Conservation (phyloP, 2,329 filamentous ascomycete species). For the Ascochyta koolunga region DNA sequence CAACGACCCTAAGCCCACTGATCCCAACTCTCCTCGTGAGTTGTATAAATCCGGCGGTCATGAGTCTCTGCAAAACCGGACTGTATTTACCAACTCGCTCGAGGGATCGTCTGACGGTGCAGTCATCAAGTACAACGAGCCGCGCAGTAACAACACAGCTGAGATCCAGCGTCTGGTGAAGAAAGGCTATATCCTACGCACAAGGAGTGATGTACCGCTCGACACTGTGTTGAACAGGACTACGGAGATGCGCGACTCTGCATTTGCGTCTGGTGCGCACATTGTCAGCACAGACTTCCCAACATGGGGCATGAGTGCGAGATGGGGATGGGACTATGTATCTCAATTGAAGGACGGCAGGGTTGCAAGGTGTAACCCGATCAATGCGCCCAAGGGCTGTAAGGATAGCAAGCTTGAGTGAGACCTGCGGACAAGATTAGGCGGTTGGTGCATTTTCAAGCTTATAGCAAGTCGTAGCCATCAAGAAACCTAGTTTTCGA, state of each 20-base stretch:
- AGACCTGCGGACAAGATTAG: not conserved
- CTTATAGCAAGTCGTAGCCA: not conserved
- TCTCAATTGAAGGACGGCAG: conserved; percentile 38
- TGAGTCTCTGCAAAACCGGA: conserved; percentile 51
- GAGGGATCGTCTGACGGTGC: conserved; percentile 56
- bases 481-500: too few species aligned
- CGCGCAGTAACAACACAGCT: conserved; percentile 41
- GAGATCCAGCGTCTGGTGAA: conserved; percentile 54
- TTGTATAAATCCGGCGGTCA: conserved; percentile 48
- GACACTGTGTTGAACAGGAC: conserved; percentile 51
- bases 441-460: not conserved
- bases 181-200: conserved; percentile 58
- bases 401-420: conserved; percentile 27
- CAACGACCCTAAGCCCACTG: conserved; percentile 50
- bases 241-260: conserved; percentile 51
- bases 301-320: conserved; percentile 53
- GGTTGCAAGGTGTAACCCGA: conserved; percentile 48
- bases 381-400: conserved; percentile 46
- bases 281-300: conserved; percentile 59
- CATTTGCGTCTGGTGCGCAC: conserved; percentile 57
- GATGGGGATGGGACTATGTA: conserved; percentile 57
- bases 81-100: conserved; percentile 57
- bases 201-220: conserved; percentile 55
- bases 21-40: conserved; percentile 40
- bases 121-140: conserved; percentile 59